Evolutionary conservation across 163 green algal species (phyloP).

Genomic region (Chlamydomonas reinhardtii): DNA sequence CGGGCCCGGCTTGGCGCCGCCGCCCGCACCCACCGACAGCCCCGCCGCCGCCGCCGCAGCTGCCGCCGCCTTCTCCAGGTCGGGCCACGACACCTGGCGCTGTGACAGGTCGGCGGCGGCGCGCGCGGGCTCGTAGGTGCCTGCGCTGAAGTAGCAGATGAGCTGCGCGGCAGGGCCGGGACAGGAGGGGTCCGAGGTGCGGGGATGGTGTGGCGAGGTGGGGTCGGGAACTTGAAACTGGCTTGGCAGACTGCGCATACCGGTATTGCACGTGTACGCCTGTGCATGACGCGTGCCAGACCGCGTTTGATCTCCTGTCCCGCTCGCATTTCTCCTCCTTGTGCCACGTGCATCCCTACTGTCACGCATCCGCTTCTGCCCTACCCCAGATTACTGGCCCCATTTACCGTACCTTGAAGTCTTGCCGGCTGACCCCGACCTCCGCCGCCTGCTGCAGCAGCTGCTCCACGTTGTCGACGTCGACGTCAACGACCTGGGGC

Average conservation of each 20-base stretch:
- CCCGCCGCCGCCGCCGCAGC: too few species aligned
- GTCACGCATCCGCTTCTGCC: too few species aligned
- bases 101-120: neutral
- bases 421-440: neutral
- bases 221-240: too few species aligned
- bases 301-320: too few species aligned
- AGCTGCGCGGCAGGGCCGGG: neutral
- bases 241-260: too few species aligned
- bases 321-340: too few species aligned
- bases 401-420: constrained; percentile 31
- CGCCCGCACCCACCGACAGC: neutral
- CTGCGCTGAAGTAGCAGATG: constrained; percentile 50
- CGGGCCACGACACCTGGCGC: neutral
- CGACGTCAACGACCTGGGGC: constrained; percentile 33
- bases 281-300: too few species aligned
- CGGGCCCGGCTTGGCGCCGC: constrained; percentile 6
- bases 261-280: too few species aligned
- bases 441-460: constrained; percentile 8
- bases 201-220: too few species aligned
- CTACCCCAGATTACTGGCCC: too few species aligned
- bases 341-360: too few species aligned
- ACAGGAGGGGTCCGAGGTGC: too few species aligned
- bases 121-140: constrained; percentile 23
- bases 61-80: neutral
- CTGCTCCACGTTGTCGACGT: neutral